These are phyloP conservation scores for Malbranchea cinnamomea DNA, from an alignment of 2,329 filamentous ascomycete species.

Conservation along the genomic window DNA sequence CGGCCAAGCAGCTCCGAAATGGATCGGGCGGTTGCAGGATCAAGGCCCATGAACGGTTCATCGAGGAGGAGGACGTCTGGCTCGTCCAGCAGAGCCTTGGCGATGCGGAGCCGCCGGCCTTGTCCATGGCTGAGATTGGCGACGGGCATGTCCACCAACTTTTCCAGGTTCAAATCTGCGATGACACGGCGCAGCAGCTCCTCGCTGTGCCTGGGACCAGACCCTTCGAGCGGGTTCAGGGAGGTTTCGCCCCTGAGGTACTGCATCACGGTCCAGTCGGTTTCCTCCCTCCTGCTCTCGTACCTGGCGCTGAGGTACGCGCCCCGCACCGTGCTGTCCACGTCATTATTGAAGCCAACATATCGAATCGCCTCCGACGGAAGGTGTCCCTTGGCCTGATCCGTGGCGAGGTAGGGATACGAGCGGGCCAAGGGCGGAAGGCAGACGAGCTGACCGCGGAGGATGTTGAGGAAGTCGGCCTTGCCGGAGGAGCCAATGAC, in stretches of 20 bases:
- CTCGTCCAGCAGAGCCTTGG: constrained; percentile 61
- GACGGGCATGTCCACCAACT: constrained; percentile 65
- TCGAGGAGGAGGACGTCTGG: constrained; percentile 78
- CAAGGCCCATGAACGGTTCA: constrained; percentile 91
- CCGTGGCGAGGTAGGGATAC: constrained; percentile 61
- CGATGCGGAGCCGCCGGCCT: constrained; percentile 72
- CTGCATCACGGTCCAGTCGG: constrained; percentile 70
- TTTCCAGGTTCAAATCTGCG: constrained; percentile 50
- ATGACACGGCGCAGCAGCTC: constrained; percentile 48
- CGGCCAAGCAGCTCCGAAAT: constrained; percentile 56
- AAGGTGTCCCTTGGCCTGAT: constrained; percentile 35
- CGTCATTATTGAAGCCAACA: constrained; percentile 75
- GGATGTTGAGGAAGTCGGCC: constrained; percentile 65
- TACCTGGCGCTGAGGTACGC: constrained; percentile 83
- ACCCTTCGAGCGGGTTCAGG: constrained; percentile 54
- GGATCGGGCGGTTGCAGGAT: constrained; percentile 61
- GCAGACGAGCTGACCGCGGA: constrained; percentile 61
- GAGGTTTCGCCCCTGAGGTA: constrained; percentile 72
- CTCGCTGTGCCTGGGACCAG: constrained; percentile 30
- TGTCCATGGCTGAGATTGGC: constrained; percentile 90
- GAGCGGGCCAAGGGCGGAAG: constrained; percentile 60
- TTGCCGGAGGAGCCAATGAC: constrained; percentile 68
- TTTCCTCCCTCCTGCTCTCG: constrained; percentile 72
- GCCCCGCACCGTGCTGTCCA: constrained; percentile 38
- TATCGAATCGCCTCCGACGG: constrained; percentile 63